phyloP scores from a whole-genome alignment of 345 rosid genomes.

The Salix koriyanagi region DNA sequence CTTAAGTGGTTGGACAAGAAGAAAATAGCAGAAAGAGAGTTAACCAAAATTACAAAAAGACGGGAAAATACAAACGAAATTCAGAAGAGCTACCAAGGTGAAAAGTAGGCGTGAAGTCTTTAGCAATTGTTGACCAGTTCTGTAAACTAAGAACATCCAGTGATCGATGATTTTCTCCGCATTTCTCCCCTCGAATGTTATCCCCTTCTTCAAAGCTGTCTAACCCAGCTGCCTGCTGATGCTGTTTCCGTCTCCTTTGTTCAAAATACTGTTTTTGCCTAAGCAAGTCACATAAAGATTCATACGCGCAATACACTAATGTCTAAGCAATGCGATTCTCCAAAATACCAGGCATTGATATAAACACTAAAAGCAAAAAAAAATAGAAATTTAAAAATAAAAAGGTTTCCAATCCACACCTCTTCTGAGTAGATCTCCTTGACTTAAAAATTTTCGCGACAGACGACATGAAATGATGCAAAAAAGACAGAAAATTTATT shows the following conservation, averaged over 20 bases:
- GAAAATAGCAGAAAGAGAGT: slow-evolving; percentile 9
- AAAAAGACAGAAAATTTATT: not conserved
- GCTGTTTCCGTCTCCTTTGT: slow-evolving; percentile 62
- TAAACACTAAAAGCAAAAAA: not conserved
- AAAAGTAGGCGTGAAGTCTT: slow-evolving; percentile 29
- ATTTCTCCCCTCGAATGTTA: slow-evolving; percentile 17
- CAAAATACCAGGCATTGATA: not conserved
- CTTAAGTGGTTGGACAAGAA: slow-evolving; percentile 16
- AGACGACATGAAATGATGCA: not conserved
- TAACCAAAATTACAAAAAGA: slow-evolving; percentile 4
- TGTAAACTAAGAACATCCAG: slow-evolving; percentile 65
- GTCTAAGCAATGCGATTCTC: not conserved
- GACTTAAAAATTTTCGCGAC: slow-evolving; percentile 29
- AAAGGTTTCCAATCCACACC: slow-evolving; percentile 26
- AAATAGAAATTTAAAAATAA: no score
- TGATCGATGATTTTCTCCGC: slow-evolving; percentile 50
- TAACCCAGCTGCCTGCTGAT: slow-evolving; percentile 33
- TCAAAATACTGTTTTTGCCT: slow-evolving; percentile 93
- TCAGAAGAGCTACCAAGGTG: slow-evolving; percentile 25
- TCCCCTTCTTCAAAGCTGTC: slow-evolving; percentile 35
- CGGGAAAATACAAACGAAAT: not conserved
- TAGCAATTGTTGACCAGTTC: slow-evolving; percentile 43
- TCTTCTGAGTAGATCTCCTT: slow-evolving; percentile 52
- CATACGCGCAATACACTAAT: not conserved
- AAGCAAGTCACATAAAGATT: not conserved